phyloP scores from a whole-genome alignment of 768 basidiomycete genomes.

The Vararia minispora region DNA sequence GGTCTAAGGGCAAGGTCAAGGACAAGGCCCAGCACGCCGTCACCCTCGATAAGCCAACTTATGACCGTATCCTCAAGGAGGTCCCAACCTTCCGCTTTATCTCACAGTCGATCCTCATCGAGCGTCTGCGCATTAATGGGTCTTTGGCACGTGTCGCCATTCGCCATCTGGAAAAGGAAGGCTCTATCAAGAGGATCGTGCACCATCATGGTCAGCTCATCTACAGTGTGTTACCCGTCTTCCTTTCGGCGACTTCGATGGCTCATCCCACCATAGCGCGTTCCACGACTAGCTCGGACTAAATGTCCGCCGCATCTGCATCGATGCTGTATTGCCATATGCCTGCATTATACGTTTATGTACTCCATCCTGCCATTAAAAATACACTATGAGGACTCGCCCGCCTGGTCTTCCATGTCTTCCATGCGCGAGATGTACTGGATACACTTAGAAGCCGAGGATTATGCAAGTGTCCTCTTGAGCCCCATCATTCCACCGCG shows the following conservation, averaged over 20 bases:
- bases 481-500: too few species aligned
- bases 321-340: too few species aligned
- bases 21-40: slow-evolving; percentile 99
- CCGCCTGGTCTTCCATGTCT: too few species aligned
- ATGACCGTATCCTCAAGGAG: slow-evolving; percentile 93
- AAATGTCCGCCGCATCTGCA: too few species aligned
- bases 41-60: slow-evolving; percentile 86
- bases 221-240: slow-evolving; percentile 64
- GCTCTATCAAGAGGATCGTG: slow-evolving; percentile 89
- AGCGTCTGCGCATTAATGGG: slow-evolving; percentile 95
- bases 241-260: slow-evolving; percentile 1
- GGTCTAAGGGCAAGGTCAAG: slow-evolving; percentile 99
- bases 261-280: too few species aligned
- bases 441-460: too few species aligned
- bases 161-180: slow-evolving; percentile 86
- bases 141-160: slow-evolving; percentile 88
- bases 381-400: too few species aligned
- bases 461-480: too few species aligned
- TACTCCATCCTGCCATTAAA: too few species aligned
- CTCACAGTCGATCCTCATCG: slow-evolving; percentile 95
- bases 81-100: slow-evolving; percentile 99
- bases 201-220: slow-evolving; percentile 92
- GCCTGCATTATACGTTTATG: too few species aligned
- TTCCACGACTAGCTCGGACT: too few species aligned
- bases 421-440: too few species aligned